phyloP scores from a whole-genome alignment of 495 filamentous ascomycete species.

The Lophium mytilinum region DNA sequence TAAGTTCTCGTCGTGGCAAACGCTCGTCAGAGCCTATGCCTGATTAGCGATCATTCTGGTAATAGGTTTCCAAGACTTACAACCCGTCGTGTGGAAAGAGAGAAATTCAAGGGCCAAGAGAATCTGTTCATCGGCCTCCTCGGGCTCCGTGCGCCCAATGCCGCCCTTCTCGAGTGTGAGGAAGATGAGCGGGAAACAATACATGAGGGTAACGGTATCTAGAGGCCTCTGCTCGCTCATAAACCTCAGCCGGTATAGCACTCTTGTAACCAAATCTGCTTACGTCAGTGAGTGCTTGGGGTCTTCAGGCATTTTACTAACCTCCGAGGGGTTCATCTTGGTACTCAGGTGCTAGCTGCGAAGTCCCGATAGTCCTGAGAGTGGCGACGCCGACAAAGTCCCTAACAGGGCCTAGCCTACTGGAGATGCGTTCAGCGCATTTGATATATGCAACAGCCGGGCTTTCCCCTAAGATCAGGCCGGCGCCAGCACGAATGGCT shows the following conservation, averaged over 20 bases:
- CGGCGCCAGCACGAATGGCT: constrained; percentile 68
- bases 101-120: constrained; percentile 86
- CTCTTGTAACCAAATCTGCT: constrained; percentile 70
- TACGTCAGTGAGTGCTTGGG: neutral
- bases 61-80: constrained; percentile 23
- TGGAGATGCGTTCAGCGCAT: constrained; percentile 61
- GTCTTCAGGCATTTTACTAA: neutral
- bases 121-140: constrained; percentile 80
- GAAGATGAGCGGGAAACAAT: constrained; percentile 75
- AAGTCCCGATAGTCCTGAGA: constrained; percentile 64
- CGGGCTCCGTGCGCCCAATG: constrained; percentile 55
- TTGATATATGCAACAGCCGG: constrained; percentile 74
- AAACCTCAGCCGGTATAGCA: constrained; percentile 85
- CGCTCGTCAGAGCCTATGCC: constrained; percentile 48
- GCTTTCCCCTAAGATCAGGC: constrained; percentile 66
- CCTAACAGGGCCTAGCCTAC: constrained; percentile 66
- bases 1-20: constrained; percentile 65
- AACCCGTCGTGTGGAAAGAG: constrained; percentile 73
- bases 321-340: constrained; percentile 66
- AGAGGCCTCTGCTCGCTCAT: constrained; percentile 86
- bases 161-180: constrained; percentile 68
- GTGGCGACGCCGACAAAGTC: constrained; percentile 83
- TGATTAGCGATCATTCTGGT: constrained; percentile 11
- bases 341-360: constrained; percentile 60
- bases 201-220: constrained; percentile 75